Conservation (phyloP, 768 basidiomycete genomes). For the Psilocybe tampanensis region DNA sequence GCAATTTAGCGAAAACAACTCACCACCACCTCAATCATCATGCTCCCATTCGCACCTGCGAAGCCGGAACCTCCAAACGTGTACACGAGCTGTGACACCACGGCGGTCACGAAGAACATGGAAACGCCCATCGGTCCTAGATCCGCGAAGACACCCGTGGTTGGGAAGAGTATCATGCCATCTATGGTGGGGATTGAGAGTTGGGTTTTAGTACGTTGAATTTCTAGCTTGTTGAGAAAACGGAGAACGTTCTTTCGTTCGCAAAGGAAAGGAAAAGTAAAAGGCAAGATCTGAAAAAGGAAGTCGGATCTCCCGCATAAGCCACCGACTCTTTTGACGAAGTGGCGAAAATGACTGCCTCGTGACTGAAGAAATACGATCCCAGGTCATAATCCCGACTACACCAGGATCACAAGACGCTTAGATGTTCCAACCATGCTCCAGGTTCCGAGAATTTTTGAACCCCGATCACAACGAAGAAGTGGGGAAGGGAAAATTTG, state of each 20-base stretch:
- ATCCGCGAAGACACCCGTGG: constrained; percentile 73
- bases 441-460: no score
- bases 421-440: no score
- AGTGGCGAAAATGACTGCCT: no score
- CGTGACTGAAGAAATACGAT: background rate
- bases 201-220: background rate
- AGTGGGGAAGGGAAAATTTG: constrained; percentile 2
- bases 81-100: constrained; percentile 84
- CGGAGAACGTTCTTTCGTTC: no score
- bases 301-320: no score
- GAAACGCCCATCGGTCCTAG: constrained; percentile 91
- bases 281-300: no score
- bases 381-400: background rate
- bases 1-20: constrained; percentile 30
- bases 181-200: constrained; percentile 45
- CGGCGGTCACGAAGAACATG: constrained; percentile 90
- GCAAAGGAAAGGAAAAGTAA: no score
- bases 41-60: constrained; percentile 87
- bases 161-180: constrained; percentile 96
- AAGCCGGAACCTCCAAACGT: constrained; percentile 88
- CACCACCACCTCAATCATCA: constrained; percentile 99
- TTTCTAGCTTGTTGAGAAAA: constrained; percentile 5
- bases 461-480: background rate
- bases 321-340: no score
- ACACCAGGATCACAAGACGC: background rate